Evolutionary conservation across 2,329 filamentous ascomycete genomes (phyloP).

Genomic region (Neonectria punicea): DNA sequence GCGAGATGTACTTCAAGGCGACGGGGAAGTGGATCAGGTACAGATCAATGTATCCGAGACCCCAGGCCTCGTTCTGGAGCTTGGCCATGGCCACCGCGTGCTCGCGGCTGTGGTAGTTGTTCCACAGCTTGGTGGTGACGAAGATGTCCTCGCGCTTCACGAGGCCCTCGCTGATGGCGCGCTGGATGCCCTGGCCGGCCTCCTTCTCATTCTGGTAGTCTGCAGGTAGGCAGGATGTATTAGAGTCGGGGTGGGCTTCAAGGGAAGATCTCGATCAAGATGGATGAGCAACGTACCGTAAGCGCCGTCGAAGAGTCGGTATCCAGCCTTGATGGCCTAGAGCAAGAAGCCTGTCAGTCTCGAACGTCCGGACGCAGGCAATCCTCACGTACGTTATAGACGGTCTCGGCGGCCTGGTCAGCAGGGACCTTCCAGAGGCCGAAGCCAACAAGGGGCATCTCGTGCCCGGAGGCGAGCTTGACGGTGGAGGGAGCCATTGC

Average conservation of each 20-base stretch:
- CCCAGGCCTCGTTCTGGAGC: constrained; percentile 81
- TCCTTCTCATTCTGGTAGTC: constrained; percentile 74
- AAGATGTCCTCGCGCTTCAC: constrained; percentile 83
- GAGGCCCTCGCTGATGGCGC: constrained; percentile 64
- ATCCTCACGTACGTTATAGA: constrained; percentile 62
- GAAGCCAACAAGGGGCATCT: constrained; percentile 62
- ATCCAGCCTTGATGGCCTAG: constrained; percentile 63
- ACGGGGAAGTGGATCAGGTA: constrained; percentile 79
- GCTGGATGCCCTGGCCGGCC: constrained; percentile 71
- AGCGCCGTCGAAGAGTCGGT: constrained; percentile 63
- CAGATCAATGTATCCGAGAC: constrained; percentile 86
- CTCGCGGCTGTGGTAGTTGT: constrained; percentile 84
- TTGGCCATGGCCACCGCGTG: constrained; percentile 77
- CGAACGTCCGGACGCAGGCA: neutral
- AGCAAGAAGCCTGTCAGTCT: constrained; percentile 1
- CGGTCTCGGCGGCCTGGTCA: constrained; percentile 58
- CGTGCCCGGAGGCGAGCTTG: constrained; percentile 40
- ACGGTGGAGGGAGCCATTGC: constrained; percentile 34
- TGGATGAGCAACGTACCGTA: constrained; percentile 43
- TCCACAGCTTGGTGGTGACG: constrained; percentile 91
- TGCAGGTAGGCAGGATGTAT: neutral
- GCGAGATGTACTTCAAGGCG: constrained; percentile 55
- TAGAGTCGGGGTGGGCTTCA: neutral
- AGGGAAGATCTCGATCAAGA: neutral
- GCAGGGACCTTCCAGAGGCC: constrained; percentile 76